Evolutionary conservation across 352 stramenopile genomes (phyloP).

Genomic region (Elongisporangium anandrum): DNA sequence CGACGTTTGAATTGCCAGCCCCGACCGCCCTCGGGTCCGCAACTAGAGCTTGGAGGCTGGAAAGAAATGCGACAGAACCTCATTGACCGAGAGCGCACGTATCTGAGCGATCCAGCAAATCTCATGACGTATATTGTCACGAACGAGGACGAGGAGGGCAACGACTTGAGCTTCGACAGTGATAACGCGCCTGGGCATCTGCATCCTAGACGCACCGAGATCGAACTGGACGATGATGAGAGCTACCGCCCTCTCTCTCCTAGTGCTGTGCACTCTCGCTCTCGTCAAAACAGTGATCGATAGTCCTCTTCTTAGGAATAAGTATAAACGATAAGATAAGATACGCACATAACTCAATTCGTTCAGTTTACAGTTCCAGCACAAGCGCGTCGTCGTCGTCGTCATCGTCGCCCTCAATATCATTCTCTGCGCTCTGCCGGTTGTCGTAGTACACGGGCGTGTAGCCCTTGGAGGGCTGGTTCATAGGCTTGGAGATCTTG

Average conservation of each 20-base stretch:
- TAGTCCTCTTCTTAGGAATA: not conserved
- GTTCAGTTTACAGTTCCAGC: not conserved
- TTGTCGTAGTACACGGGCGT: not conserved
- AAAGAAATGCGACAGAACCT: constrained; percentile 54
- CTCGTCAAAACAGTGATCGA: not conserved
- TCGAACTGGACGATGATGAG: not conserved
- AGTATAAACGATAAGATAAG: not conserved
- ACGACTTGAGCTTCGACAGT: not conserved
- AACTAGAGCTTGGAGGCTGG: constrained; percentile 43
- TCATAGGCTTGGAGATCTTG: not conserved
- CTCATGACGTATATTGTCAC: not conserved
- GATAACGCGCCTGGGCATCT: not conserved
- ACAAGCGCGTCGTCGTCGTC: not conserved
- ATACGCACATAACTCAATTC: not conserved
- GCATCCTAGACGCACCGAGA: not conserved
- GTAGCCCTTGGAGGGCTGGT: not conserved
- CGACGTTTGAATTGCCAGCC: not conserved
- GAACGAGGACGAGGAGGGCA: not conserved
- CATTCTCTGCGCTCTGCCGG: not conserved
- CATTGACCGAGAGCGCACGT: constrained; percentile 10
- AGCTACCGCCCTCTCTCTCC: not conserved
- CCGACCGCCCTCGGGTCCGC: constrained; percentile 18
- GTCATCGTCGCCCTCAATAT: constrained; percentile 7
- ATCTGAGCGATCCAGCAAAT: not conserved
- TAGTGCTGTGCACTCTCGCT: not conserved